These are phyloP conservation scores for Ceratocystis albifundus DNA, from an alignment of 2,329 filamentous ascomycete species.

Conservation along the genomic window DNA sequence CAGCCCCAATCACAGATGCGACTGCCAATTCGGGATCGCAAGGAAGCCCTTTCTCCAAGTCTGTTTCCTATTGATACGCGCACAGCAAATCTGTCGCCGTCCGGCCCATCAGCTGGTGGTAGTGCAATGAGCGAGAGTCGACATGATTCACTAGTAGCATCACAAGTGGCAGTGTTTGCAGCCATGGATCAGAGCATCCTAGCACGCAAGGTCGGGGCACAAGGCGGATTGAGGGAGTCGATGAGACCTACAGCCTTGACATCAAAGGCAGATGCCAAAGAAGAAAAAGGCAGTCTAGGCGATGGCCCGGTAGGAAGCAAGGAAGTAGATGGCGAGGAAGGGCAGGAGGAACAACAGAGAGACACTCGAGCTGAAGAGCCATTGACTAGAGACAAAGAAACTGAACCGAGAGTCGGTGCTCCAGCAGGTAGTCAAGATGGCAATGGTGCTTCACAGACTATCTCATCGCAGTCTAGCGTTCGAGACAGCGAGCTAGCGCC, in stretches of 20 bases:
- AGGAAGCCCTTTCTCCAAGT: conserved; percentile 30
- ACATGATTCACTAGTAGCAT: conserved; percentile 29
- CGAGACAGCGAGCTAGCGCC: conserved; percentile 11
- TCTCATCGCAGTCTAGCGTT: conserved; percentile 1
- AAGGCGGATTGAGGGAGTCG: conserved; percentile 26
- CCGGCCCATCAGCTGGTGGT: conserved; percentile 3
- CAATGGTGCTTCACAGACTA: background rate
- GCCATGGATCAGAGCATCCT: conserved; percentile 53
- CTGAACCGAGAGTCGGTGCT: conserved; percentile 25
- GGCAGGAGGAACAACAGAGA: conserved; percentile 1
- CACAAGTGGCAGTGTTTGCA: conserved; percentile 50
- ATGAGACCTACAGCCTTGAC: conserved; percentile 26
- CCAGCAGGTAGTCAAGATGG: conserved; percentile 21
- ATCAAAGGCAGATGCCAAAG: conserved; percentile 24
- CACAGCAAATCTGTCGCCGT: conserved; percentile 11
- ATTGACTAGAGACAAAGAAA: conserved; percentile 27
- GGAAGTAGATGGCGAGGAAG: conserved; percentile 7
- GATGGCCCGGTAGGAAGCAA: background rate
- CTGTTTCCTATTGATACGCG: conserved; percentile 17
- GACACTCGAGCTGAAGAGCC: conserved; percentile 1
- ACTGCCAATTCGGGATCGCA: conserved; percentile 34
- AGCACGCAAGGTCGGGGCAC: conserved; percentile 43
- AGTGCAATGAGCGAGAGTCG: conserved; percentile 19
- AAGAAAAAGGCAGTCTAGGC: conserved; percentile 2
- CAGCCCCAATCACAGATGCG: background rate